Evolutionary conservation across 179 eudicot genomes (phyloP).

Genomic region (Spinacia oleracea): DNA sequence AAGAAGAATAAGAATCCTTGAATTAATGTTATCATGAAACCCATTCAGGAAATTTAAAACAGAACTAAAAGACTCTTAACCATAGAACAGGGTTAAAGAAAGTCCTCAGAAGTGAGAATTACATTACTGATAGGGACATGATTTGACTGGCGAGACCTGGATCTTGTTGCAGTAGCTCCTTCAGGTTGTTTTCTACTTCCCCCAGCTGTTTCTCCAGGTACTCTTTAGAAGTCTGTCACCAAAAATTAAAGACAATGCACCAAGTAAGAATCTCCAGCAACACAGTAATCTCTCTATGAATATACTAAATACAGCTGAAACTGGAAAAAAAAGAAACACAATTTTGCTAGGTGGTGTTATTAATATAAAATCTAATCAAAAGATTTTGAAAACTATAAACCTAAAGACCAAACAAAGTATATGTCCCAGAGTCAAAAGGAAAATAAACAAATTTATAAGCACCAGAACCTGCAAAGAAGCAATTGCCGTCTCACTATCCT

Average conservation of each 20-base stretch:
- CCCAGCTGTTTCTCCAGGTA: constrained; percentile 90
- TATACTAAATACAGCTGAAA: constrained; percentile 1
- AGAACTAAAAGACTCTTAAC: neutral
- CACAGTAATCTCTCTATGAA: neutral
- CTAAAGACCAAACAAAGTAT: neutral
- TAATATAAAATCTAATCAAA: neutral
- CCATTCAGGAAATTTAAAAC: neutral
- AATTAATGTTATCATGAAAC: neutral
- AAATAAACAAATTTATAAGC: neutral
- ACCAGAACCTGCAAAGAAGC: constrained; percentile 73
- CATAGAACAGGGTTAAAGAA: neutral
- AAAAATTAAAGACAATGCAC: neutral
- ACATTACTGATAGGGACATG: constrained; percentile 77
- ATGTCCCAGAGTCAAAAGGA: neutral
- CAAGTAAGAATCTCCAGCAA: neutral
- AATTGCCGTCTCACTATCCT: constrained; percentile 81
- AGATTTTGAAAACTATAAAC: neutral
- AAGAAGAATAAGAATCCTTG: neutral
- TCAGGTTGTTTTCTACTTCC: constrained; percentile 82
- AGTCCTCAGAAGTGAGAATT: constrained; percentile 13
- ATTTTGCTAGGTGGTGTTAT: neutral
- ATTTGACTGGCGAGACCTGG: constrained; percentile 95
- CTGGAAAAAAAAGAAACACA: neutral
- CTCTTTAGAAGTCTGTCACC: constrained; percentile 78
- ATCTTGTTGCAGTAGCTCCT: constrained; percentile 91